A percentile compares a stretch with the other conserved stretches of the same genome.
Evolutionary conservation across 1,284 basidiomycete genomes (phyloP).

Genomic region (Ceratobasidium theobromae): DNA sequence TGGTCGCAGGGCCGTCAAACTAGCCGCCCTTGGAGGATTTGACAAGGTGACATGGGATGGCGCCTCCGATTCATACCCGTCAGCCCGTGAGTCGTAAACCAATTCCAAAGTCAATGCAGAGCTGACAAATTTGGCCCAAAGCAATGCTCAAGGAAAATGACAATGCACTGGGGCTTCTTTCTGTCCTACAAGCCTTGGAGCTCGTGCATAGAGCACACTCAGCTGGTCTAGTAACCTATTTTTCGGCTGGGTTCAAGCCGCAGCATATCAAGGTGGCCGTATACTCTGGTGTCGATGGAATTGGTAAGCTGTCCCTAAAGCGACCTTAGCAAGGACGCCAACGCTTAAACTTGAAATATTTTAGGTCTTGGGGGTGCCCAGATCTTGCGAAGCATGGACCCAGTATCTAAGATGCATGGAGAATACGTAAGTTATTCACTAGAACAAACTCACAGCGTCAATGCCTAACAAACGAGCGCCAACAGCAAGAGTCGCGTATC

Average conservation of each 20-base stretch:
- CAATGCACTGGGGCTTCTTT: background rate
- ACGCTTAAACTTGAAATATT: background rate
- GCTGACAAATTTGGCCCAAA: background rate
- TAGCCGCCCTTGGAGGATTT: slow-evolving; percentile 6
- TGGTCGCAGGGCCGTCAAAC: background rate
- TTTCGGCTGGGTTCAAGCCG: slow-evolving; percentile 1
- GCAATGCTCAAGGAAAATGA: background rate
- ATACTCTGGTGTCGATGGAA: slow-evolving; percentile 3
- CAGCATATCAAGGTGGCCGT: background rate
- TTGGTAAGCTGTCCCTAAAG: background rate
- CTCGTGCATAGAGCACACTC: background rate
- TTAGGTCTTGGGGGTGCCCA: slow-evolving; percentile 7
- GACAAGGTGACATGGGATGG: slow-evolving; percentile 19
- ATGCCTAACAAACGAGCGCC: background rate
- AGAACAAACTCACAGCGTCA: background rate
- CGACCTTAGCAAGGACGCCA: background rate
- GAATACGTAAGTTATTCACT: slow-evolving; percentile 15
- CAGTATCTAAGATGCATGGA: background rate
- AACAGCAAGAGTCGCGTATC: background rate
- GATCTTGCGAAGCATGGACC: background rate
- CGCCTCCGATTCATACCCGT: slow-evolving; percentile 9
- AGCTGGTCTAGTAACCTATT: background rate
- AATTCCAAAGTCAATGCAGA: background rate
- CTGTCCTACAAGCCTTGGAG: background rate
- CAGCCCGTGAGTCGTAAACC: background rate